Evolutionary conservation across 1,139 yeast species (phyloP).

Genomic region (Torulaspora pretoriensis): DNA sequence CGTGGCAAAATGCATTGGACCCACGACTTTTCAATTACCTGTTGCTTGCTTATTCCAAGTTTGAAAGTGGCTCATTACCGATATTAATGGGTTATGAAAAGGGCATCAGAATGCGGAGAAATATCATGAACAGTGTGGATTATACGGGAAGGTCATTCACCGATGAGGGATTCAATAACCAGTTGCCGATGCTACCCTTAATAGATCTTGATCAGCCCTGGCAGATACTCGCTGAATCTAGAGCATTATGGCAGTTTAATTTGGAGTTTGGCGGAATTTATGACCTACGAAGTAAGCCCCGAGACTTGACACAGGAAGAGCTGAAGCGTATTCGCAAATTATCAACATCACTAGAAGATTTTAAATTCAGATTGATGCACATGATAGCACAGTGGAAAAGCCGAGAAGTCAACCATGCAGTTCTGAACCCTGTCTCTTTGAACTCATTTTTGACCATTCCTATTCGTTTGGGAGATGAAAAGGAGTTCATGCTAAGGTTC

Average conservation of each 20-base stretch:
- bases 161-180: constrained; percentile 26
- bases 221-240: constrained; percentile 66
- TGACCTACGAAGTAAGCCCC: constrained; percentile 15
- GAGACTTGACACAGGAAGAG: constrained; percentile 5
- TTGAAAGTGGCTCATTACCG: constrained; percentile 39
- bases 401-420: constrained; percentile 18
- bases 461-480: constrained; percentile 23
- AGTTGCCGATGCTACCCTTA: constrained; percentile 68
- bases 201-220: constrained; percentile 39
- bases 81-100: constrained; percentile 42
- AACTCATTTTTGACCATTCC: constrained; percentile 30
- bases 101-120: constrained; percentile 47
- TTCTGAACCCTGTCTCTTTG: constrained; percentile 24
- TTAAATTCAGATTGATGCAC: constrained; percentile 20
- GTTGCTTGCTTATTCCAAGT: constrained; percentile 53
- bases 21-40: constrained; percentile 51
- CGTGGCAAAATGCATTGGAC: constrained; percentile 36
- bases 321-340: constrained; percentile 4
- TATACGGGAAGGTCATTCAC: constrained; percentile 28
- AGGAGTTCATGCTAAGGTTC: constrained; percentile 29
- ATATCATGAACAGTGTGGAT: constrained; percentile 41
- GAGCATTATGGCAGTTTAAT: constrained; percentile 60
- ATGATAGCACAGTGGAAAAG: constrained; percentile 22
- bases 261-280: constrained; percentile 26
- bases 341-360: constrained; percentile 17